A percentile compares a stretch with the other conserved stretches of the same genome.
These are phyloP conservation scores for Styphnolobium japonicum DNA, from an alignment of 306 rosid species.

Conservation along the genomic window DNA sequence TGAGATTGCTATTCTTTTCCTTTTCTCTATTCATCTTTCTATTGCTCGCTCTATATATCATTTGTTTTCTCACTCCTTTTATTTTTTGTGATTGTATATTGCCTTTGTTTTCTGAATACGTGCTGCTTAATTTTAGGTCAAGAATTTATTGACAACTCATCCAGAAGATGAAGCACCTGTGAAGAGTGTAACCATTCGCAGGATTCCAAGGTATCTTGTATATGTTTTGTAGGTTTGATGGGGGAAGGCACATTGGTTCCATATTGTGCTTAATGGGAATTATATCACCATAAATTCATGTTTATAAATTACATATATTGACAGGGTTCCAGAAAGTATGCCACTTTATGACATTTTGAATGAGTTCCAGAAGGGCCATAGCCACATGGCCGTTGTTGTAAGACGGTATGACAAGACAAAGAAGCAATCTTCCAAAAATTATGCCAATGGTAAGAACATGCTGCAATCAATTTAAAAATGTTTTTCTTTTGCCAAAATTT, in stretches of 20 bases:
- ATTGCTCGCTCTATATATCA: neutral
- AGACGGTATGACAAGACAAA: conserved; percentile 40
- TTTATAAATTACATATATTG: neutral
- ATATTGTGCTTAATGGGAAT: neutral
- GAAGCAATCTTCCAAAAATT: conserved; percentile 32
- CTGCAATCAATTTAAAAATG: neutral
- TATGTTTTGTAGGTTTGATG: conserved; percentile 15
- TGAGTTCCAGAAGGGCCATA: conserved; percentile 98
- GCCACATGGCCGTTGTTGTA: conserved; percentile 94
- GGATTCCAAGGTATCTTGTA: conserved; percentile 77
- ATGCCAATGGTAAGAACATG: conserved; percentile 45
- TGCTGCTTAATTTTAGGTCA: conserved; percentile 53
- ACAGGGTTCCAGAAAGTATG: conserved; percentile 84
- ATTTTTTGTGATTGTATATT: neutral
- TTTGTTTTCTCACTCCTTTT: neutral
- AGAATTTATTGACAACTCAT: conserved; percentile 77
- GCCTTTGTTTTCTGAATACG: conserved; percentile 9
- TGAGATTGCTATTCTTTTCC: neutral
- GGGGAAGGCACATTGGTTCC: conserved; percentile 8
- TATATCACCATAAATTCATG: neutral
- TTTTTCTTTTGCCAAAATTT: neutral
- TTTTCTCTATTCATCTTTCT: neutral
- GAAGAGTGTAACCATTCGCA: conserved; percentile 80
- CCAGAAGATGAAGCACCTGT: conserved; percentile 78
- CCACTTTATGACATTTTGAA: conserved; percentile 93